A percentile compares a stretch with the other conserved stretches of the same genome.
Conservation (phyloP, 1,284 basidiomycete species). For the Leccinum subfulvum region DNA sequence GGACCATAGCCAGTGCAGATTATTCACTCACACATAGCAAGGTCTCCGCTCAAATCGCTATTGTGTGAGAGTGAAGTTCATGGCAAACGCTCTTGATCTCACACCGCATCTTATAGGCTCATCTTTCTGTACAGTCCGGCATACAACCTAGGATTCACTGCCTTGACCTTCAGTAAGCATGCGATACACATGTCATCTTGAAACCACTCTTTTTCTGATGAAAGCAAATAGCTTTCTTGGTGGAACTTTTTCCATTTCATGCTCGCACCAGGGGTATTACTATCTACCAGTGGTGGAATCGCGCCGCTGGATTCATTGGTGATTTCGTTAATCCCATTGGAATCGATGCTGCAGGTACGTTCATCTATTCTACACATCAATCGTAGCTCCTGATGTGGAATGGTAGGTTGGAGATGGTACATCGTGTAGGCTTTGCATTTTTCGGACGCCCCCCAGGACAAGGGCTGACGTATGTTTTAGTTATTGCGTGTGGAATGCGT, state of each 20-base stretch:
- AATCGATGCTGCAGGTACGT: not conserved
- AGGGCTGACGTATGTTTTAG: not conserved
- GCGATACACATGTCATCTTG: not conserved
- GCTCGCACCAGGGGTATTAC: slow-evolving; percentile 19
- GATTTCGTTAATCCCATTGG: not conserved
- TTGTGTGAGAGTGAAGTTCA: slow-evolving; percentile 6
- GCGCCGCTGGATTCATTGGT: not conserved
- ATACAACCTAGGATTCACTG: slow-evolving; percentile 3
- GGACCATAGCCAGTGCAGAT: slow-evolving; percentile 17
- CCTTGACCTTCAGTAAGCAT: slow-evolving; percentile 5
- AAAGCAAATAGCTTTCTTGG: slow-evolving; percentile 17
- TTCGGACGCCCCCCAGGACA: too few species aligned
- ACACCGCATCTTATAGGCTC: slow-evolving; percentile 6
- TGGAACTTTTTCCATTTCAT: slow-evolving; percentile 29
- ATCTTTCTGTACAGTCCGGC: slow-evolving; percentile 10
- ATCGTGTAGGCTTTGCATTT: slow-evolving; percentile 2
- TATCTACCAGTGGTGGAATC: slow-evolving; percentile 8
- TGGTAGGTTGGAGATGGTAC: slow-evolving; percentile 10
- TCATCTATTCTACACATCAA: not conserved
- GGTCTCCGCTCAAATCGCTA: slow-evolving; percentile 4
- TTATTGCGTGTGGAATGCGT: slow-evolving; percentile 28
- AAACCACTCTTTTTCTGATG: not conserved
- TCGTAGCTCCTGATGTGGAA: not conserved
- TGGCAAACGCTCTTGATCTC: not conserved
- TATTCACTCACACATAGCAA: slow-evolving; percentile 7